phyloP scores from a whole-genome alignment of 306 rosid species.

The Spatholobus suberectus region DNA sequence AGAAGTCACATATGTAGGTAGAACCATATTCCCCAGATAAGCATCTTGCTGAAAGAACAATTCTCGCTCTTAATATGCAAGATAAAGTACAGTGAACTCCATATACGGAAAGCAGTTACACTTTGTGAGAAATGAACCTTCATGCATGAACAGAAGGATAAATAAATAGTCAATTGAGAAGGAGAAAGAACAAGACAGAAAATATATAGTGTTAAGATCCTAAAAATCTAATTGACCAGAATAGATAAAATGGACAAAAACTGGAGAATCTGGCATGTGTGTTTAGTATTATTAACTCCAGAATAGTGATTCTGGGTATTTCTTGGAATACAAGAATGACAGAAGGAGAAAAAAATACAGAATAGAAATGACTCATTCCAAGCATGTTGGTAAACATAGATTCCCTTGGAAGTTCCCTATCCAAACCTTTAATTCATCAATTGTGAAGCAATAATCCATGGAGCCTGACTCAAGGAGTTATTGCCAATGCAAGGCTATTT shows the following conservation, averaged over 20 bases:
- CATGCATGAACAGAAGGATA: background rate
- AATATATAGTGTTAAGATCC: background rate
- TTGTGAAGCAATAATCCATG: background rate
- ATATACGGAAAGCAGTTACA: background rate
- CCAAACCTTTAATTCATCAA: background rate
- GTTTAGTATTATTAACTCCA: background rate
- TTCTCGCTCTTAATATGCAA: background rate
- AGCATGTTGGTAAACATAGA: background rate
- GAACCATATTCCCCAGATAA: background rate
- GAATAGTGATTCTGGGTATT: background rate
- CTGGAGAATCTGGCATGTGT: background rate
- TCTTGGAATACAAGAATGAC: background rate
- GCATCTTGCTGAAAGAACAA: background rate
- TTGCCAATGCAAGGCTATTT: background rate
- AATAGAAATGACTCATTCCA: background rate
- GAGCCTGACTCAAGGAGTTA: constrained; percentile 17
- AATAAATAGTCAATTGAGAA: background rate
- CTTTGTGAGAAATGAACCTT: background rate
- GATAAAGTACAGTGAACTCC: background rate
- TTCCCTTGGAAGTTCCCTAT: background rate
- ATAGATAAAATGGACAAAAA: background rate
- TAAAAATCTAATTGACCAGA: background rate
- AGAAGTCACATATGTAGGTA: background rate
- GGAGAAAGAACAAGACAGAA: background rate
- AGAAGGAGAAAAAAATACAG: background rate